Evolutionary conservation across 2,329 filamentous ascomycete species (phyloP).

Genomic region (Trichoderma gracile): DNA sequence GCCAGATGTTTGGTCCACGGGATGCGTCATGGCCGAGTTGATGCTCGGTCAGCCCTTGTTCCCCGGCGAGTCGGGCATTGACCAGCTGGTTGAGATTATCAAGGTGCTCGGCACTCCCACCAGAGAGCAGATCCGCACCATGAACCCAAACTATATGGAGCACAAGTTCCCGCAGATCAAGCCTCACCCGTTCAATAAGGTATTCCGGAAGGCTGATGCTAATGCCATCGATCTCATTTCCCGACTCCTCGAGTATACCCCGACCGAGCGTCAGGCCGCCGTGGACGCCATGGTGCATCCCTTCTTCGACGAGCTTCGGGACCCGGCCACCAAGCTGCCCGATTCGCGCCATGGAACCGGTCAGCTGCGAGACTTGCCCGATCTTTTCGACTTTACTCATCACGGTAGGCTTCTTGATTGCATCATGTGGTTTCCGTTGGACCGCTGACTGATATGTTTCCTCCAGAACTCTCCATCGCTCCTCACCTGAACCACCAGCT

Average conservation of each 20-base stretch:
- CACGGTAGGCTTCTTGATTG: conserved; percentile 68
- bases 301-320: conserved; percentile 96
- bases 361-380: conserved; percentile 76
- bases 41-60: conserved; percentile 98
- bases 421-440: conserved; percentile 3
- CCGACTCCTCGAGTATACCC: conserved; percentile 91
- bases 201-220: conserved; percentile 92
- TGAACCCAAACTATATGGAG: conserved; percentile 99
- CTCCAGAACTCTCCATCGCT: conserved; percentile 88
- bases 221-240: conserved; percentile 96
- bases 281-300: conserved; percentile 97
- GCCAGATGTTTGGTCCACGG: conserved; percentile 97
- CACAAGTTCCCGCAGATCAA: conserved; percentile 99
- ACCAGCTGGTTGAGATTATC: conserved; percentile 98
- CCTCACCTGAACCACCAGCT: conserved; percentile 84
- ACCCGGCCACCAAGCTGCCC: conserved; percentile 85
- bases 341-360: conserved; percentile 90
- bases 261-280: conserved; percentile 88
- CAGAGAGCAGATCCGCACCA: conserved; percentile 96
- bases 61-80: conserved; percentile 96
- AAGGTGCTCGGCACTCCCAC: conserved; percentile 97
- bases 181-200: conserved; percentile 98
- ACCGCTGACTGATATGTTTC: conserved; percentile 9
- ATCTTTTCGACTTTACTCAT: conserved; percentile 87
- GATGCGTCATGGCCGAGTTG: conserved; percentile 98